Base-by-base conservation (phyloP, 148 eudicot genomes). In the Fagopyrum homotropicum region DNA sequence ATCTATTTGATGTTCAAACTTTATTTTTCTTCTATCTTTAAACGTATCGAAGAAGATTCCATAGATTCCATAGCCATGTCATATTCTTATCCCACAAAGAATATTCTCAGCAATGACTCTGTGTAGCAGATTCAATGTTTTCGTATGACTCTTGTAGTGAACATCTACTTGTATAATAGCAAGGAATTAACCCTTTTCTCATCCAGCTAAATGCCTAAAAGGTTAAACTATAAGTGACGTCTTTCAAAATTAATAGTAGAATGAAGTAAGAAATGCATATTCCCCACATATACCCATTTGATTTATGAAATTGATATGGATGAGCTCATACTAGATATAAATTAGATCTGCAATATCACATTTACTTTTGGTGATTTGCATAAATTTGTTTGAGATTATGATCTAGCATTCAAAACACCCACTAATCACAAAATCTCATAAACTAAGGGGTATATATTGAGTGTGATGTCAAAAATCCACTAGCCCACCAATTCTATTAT, bases 381-480 rank as follows among this genome's bases (percentile, higher is more conserved):
- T 7, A 64, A 30, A 12, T 64, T 63, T 64, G 4, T 64, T 64
- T 64, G 17, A 66, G 71, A 66, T 66, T 66, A 66, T 43, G 46
- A 43, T 66, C 71, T 12, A 43, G 45, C 71, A 66, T 15, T 40
- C 19, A 14, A 14, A 66, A 35, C 19, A 40, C 45, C 71, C 71
- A 66, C 71, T 66, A 40, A 14, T 46, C 71, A 66, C 47, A 66
- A 40, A 66, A 66, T 66, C 71, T 66, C 71, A 35, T 66, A 66
- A 66, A 66, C 46, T 66, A 66, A 14, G 43, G 43, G 47, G 71
- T 66, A 45, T 12, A 66, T 66, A 47, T 66, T 46, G 12, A 66
- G 7, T 66, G 46, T 66, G 71, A 66, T 66, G 71, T 66, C 19
- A 66, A 66, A 66, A 15, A 40, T 66, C 71, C 71, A 66, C 71